A percentile compares a stretch with the other conserved stretches of the same genome.
These are phyloP conservation scores for Talaromyces sp. DNA, from an alignment of 2,329 filamentous ascomycete genomes.

Conservation along the genomic window DNA sequence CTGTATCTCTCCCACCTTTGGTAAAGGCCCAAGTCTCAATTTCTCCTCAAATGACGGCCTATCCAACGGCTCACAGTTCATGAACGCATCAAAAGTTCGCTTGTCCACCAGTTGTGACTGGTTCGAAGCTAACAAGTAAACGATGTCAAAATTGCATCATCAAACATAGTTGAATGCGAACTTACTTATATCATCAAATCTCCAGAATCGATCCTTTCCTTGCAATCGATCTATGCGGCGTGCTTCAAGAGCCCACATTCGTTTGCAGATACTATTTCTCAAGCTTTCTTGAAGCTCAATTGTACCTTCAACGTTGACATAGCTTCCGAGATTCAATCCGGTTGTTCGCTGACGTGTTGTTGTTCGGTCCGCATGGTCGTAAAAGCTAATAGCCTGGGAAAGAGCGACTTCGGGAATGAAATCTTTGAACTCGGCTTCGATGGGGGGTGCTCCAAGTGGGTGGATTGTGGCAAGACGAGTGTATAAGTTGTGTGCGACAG, in stretches of 20 bases:
- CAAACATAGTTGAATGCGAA: not conserved
- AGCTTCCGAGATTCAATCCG: constrained; percentile 42
- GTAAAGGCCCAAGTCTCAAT: constrained; percentile 38
- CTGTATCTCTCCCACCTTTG: constrained; percentile 29
- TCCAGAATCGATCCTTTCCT: constrained; percentile 35
- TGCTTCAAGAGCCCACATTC: constrained; percentile 43
- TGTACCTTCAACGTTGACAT: constrained; percentile 43
- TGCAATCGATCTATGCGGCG: constrained; percentile 40
- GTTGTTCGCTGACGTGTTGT: constrained; percentile 35
- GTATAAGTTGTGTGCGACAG: constrained; percentile 47
- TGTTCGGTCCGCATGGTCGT: constrained; percentile 38
- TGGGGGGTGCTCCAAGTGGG: constrained; percentile 41
- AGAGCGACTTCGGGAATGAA: constrained; percentile 42
- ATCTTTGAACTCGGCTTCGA: constrained; percentile 41
- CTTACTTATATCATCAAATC: constrained; percentile 40
- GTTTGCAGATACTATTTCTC: constrained; percentile 40
- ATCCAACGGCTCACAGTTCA: constrained; percentile 39
- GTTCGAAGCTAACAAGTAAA: constrained; percentile 28
- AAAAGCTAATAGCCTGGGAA: constrained; percentile 41
- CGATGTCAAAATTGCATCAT: constrained; percentile 2
- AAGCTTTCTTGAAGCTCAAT: constrained; percentile 41
- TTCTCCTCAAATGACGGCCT: constrained; percentile 37
- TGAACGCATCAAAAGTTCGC: constrained; percentile 39
- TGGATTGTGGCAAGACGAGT: constrained; percentile 49
- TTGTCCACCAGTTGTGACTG: constrained; percentile 31